Evolutionary conservation across 1,139 yeast species (phyloP).

Genomic region (Zygosaccharomyces sapae): DNA sequence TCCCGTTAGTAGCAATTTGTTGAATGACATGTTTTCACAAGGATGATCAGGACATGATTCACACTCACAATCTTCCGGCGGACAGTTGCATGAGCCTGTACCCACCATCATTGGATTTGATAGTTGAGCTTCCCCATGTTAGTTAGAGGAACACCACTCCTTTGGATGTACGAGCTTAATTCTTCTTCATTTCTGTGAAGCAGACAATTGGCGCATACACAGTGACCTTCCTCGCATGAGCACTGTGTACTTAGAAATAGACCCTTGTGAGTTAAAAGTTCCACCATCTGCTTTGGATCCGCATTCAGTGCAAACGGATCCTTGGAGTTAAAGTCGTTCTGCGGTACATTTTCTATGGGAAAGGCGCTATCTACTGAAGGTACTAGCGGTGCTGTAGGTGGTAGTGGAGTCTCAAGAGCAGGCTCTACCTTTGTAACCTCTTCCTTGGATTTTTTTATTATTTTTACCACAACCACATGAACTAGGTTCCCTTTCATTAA

Average conservation of each 20-base stretch:
- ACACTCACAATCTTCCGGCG: slow-evolving; percentile 26
- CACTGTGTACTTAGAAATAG: slow-evolving; percentile 34
- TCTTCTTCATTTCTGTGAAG: slow-evolving; percentile 36
- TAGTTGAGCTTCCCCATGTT: slow-evolving; percentile 23
- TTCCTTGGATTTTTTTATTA: background rate
- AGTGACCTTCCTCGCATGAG: slow-evolving; percentile 31
- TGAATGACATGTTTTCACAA: slow-evolving; percentile 28
- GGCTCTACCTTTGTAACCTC: background rate
- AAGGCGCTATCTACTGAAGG: background rate
- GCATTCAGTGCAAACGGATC: background rate
- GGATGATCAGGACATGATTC: slow-evolving; percentile 28
- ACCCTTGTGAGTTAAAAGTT: slow-evolving; percentile 33
- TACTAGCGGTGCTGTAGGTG: background rate
- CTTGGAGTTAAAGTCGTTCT: background rate
- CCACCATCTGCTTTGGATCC: slow-evolving; percentile 24
- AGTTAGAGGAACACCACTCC: slow-evolving; percentile 33
- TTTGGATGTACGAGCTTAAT: slow-evolving; percentile 28
- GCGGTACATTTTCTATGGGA: background rate
- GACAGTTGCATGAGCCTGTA: slow-evolving; percentile 22
- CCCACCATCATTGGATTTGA: slow-evolving; percentile 14
- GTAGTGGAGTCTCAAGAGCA: background rate
- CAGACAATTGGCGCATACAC: slow-evolving; percentile 34
- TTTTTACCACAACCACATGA: slow-evolving; percentile 10
- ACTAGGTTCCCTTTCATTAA: slow-evolving; percentile 1
- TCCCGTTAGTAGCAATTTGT: slow-evolving; percentile 28